Base-by-base conservation (phyloP, 1,139 yeast species). In the Arxiozyma slooffiae region DNA sequence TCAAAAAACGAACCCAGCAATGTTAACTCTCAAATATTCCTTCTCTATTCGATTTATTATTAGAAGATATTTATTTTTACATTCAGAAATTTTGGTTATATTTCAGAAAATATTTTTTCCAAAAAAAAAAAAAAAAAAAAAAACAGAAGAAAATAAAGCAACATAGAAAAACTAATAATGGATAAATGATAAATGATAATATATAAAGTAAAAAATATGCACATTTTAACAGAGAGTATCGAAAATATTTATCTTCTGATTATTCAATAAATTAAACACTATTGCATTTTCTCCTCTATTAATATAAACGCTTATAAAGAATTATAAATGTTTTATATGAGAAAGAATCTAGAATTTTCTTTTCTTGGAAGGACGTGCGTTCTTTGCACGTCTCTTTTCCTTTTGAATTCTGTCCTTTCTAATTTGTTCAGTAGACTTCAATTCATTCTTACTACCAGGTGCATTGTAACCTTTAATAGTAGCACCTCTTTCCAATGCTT, bases 311-410 rank as follows among this genome's bases (percentile, higher is more conserved):
- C 7, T 30, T 30, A 30, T n/a, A 7, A 41, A 26, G 30, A 26
- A 34, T 20, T 16, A 6, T 17, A 24, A 11, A 30, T 30, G 38
- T 3, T 18, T 20, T 14, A 23, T 21, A 11, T 21, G 14, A 41
- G 4, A 20, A 30, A 18, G 24, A 9, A 18, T 9, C 44, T 50
- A 56, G 23, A 48, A 57, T 43, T 55, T 57, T 52, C 74, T 68
- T 62, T 68, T 77, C 60, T 74, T 77, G 11, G 71, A 54, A n/a
- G 95, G 96, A 63, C 97, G 80, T 9, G 86, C 96, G 60, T 89
- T 92, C 79, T 92, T 92, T 11, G 81, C 92, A 62, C 76, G 79
- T 57, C 84, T 77, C 71, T 86, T 77, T 55, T 87, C 94, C 70
- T 83, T 78, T 38, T 69, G 62, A 46, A 75, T 75, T 71, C 98